Percentiles rank a stretch among this genome's conserved stretches.
Conservation (phyloP, 108 stramenopile species). For the Discostella stelligeroides region DNA sequence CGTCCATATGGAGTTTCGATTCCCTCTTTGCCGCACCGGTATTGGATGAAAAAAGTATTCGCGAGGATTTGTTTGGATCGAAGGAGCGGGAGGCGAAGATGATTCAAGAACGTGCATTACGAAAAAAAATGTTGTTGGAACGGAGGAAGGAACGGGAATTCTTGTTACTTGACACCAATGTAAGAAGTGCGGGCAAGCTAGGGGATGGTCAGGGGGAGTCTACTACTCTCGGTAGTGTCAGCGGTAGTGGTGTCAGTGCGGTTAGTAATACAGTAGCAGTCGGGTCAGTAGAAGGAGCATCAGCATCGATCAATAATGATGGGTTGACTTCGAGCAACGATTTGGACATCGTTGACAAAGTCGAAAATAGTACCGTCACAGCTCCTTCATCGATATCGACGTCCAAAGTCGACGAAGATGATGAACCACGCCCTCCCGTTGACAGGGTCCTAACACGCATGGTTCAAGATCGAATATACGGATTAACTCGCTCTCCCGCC, state of each 20-base stretch:
- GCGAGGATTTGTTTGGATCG: constrained; percentile 68
- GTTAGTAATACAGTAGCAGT: too few species aligned
- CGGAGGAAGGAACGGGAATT: constrained; percentile 19
- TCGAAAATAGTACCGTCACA: neutral
- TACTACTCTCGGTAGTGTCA: too few species aligned
- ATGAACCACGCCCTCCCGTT: constrained; percentile 31
- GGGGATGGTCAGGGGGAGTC: too few species aligned
- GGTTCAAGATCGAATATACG: constrained; percentile 81
- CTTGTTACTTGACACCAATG: too few species aligned
- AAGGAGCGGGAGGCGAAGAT: constrained; percentile 31
- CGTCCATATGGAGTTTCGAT: constrained; percentile 85
- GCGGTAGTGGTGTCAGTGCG: too few species aligned
- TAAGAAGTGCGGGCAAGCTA: neutral
- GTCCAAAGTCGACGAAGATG: neutral
- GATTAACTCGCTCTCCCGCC: constrained; percentile 52
- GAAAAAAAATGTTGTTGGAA: neutral
- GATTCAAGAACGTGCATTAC: neutral
- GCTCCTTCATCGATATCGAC: neutral
- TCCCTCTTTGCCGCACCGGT: constrained; percentile 78
- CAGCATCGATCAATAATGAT: neutral
- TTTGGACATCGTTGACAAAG: constrained; percentile 10
- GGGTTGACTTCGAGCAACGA: neutral
- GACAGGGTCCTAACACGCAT: constrained; percentile 70
- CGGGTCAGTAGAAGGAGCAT: neutral
- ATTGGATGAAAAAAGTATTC: constrained; percentile 67